These are phyloP conservation scores for Kodamaea kaohsiungensis DNA, from an alignment of 805 yeast genomes.

Conservation along the genomic window DNA sequence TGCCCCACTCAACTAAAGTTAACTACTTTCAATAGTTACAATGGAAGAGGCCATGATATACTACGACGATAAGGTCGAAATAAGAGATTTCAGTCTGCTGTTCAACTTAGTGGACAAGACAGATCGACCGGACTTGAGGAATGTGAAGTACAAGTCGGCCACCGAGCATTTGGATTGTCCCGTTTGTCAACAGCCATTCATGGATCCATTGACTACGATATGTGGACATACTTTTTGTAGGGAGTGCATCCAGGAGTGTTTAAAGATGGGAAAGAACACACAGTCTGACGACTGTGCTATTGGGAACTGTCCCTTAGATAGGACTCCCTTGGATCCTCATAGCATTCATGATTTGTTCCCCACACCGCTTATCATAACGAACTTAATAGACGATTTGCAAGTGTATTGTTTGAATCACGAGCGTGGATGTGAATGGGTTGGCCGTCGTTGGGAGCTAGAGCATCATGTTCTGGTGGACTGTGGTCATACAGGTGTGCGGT, in stretches of 20 bases:
- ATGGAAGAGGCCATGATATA: neutral
- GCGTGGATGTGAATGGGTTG: conserved; percentile 59
- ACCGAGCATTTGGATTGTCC: conserved; percentile 50
- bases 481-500: conserved; percentile 36
- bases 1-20: conserved; percentile 4
- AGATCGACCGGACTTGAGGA: conserved; percentile 31
- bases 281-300: conserved; percentile 9
- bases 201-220: conserved; percentile 58
- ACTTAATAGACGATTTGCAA: conserved; percentile 59
- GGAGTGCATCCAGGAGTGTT: conserved; percentile 18
- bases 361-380: conserved; percentile 59
- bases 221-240: conserved; percentile 20
- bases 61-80: neutral
- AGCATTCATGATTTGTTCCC: conserved; percentile 40
- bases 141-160: conserved; percentile 28
- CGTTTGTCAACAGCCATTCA: conserved; percentile 65
- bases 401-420: conserved; percentile 54
- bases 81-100: conserved; percentile 11
- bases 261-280: conserved; percentile 24
- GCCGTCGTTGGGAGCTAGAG: conserved; percentile 59
- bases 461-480: conserved; percentile 45
- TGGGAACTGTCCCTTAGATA: conserved; percentile 59
- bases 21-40: neutral
- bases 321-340: conserved; percentile 45
- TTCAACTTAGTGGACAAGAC: conserved; percentile 16